These are phyloP conservation scores for Trypanosoma mega DNA, from an alignment of 208 protist genomes.

Conservation along the genomic window DNA sequence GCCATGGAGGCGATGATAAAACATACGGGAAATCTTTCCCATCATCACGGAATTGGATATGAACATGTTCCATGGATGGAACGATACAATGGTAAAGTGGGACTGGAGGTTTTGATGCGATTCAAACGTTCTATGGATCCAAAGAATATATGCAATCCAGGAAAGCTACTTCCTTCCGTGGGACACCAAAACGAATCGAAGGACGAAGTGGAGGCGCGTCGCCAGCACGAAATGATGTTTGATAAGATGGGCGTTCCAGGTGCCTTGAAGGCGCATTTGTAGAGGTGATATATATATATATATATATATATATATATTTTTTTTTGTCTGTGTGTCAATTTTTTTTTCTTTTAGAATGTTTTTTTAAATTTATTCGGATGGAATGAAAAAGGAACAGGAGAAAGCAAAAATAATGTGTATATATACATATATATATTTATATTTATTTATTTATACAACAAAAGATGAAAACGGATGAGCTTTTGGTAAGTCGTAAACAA, in stretches of 20 bases:
- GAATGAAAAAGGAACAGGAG: neutral
- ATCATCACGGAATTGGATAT: conserved; percentile 93
- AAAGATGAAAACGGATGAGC: no score
- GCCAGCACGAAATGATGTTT: conserved; percentile 85
- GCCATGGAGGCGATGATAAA: conserved; percentile 89
- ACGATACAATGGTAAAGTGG: conserved; percentile 68
- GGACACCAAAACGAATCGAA: conserved; percentile 41
- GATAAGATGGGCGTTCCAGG: conserved; percentile 89
- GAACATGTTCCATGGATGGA: conserved; percentile 93
- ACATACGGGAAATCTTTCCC: conserved; percentile 83
- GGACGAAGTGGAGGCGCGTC: conserved; percentile 36
- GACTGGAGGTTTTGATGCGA: conserved; percentile 63
- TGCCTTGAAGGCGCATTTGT: conserved; percentile 34
- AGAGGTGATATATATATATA: neutral
- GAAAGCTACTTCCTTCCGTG: conserved; percentile 80
- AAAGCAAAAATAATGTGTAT: conserved; percentile 3
- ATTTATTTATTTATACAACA: no score
- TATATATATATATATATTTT: neutral
- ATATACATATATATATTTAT: no score
- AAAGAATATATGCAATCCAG: conserved; percentile 91
- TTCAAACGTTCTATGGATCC: conserved; percentile 87
- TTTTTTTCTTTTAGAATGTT: conserved; percentile 18
- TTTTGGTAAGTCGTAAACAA: no score
- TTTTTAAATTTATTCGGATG: neutral
- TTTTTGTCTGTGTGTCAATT: conserved; percentile 8